Evolutionary conservation across 1,284 basidiomycete genomes (phyloP), one percentile per base, ranked within the genome.

Genomic region (Cryptococcus sp.): DNA sequence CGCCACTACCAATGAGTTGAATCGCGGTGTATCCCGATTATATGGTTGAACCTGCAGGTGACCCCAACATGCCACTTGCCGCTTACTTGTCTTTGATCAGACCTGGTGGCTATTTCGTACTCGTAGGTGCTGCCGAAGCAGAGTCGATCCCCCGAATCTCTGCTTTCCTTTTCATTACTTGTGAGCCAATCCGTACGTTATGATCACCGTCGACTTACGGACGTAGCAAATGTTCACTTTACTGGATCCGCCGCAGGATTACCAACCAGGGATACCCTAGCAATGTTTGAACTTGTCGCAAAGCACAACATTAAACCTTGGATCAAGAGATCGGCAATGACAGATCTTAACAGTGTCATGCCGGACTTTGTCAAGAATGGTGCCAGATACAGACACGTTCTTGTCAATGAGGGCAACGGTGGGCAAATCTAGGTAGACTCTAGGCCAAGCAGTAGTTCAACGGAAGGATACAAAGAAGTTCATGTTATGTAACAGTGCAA

Each of bases 251-350:
- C 62, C 51, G 79, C 80, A 56, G 79, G 76, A 35, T 71, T 66
- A 51, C 79, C 78, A 50, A 57, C 59, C n/a, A n/a, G n/a, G 23
- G 67, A 70, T 52, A 74, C 79, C 48, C 56, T 67, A 13, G 70
- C 78, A 38, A 78, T 78, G 76, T 62, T 78, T 51, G 58, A 70
- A 44, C 61, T 78, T 37, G 73, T 72, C 3, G 72, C 67, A 34
- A 66, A 68, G 46, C 62, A 78, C 58, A 55, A 68, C 36, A 64
- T 78, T 62, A 58, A 70, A 47, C 66, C 74, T 3, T 77, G 76
- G 76, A 67, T 78, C 65, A 71, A 79, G 68, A 76, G 77, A 58
- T 65, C 76, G 15, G 66, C 72, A n/a, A 76, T 81, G 74, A 66
- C 71, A 57, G 73, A 80, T 52, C 76, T 78, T 59, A 78, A 77